Conservation (phyloP, 1,284 basidiomycete genomes). For the Cronartium quercuum region DNA sequence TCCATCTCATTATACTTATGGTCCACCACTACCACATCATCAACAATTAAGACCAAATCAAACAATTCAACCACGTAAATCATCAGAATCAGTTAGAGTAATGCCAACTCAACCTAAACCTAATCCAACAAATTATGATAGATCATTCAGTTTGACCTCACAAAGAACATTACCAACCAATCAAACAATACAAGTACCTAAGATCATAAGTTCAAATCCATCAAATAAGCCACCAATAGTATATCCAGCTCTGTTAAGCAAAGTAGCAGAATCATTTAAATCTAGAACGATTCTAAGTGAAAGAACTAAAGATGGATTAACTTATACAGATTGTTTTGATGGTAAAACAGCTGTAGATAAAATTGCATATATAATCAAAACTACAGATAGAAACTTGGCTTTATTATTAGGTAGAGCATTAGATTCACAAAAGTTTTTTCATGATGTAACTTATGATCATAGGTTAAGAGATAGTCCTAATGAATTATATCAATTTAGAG, state of each 20-base stretch:
- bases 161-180: background rate
- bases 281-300: slow-evolving; percentile 71
- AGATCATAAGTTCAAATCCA: background rate
- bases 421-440: slow-evolving; percentile 98
- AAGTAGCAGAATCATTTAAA: slow-evolving; percentile 87
- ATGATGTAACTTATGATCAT: slow-evolving; percentile 98
- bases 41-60: background rate
- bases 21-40: background rate
- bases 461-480: slow-evolving; percentile 78
- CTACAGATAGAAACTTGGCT: slow-evolving; percentile 91
- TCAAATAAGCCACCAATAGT: slow-evolving; percentile 60
- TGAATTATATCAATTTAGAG: slow-evolving; percentile 86
- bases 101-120: slow-evolving; percentile 33
- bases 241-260: slow-evolving; percentile 88
- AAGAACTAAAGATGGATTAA: slow-evolving; percentile 84
- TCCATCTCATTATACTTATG: background rate
- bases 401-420: slow-evolving; percentile 86
- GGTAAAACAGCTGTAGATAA: slow-evolving; percentile 93
- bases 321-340: slow-evolving; percentile 93
- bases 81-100: slow-evolving; percentile 28
- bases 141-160: slow-evolving; percentile 6
- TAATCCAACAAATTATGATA: background rate
- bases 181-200: background rate
- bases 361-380: slow-evolving; percentile 96
- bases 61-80: slow-evolving; percentile 33